phyloP scores from a whole-genome alignment of 2,329 filamentous ascomycete genomes.

The Periconia sp. region DNA sequence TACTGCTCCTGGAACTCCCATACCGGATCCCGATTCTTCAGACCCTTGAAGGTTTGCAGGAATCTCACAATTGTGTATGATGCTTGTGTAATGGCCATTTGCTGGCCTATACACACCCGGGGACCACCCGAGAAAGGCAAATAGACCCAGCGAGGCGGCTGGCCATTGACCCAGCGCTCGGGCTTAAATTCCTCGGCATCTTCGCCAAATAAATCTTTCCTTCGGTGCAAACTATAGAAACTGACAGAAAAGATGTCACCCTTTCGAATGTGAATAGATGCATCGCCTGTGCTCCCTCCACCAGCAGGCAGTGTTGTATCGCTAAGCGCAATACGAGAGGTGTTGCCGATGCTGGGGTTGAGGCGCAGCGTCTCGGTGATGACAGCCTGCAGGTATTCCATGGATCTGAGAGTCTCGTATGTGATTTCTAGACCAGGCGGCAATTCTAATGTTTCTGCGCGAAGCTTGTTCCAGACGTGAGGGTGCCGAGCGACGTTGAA shows the following conservation, averaged over 20 bases:
- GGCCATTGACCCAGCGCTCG: constrained; percentile 32
- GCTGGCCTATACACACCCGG: not conserved
- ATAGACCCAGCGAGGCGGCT: not conserved
- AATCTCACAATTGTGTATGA: not conserved
- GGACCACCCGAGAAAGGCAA: not conserved
- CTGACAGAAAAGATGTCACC: not conserved
- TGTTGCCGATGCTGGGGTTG: not conserved
- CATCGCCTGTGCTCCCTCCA: not conserved
- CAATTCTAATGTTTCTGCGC: not conserved
- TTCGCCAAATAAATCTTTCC: constrained; percentile 38
- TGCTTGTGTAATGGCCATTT: not conserved
- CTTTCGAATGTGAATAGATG: not conserved
- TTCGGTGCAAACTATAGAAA: constrained; percentile 38
- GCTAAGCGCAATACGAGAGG: not conserved
- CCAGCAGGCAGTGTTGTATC: not conserved
- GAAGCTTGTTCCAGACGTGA: not conserved
- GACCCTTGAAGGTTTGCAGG: not conserved
- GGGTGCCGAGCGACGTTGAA: not conserved
- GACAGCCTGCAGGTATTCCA: not conserved
- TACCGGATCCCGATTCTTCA: not conserved
- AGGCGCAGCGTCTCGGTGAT: not conserved
- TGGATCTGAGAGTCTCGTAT: not conserved
- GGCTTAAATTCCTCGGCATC: constrained; percentile 42
- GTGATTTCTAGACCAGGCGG: not conserved
- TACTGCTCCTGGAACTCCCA: not conserved